Base-by-base conservation (phyloP, 1,284 basidiomycete species). In the Laetiporus sulphureus region DNA sequence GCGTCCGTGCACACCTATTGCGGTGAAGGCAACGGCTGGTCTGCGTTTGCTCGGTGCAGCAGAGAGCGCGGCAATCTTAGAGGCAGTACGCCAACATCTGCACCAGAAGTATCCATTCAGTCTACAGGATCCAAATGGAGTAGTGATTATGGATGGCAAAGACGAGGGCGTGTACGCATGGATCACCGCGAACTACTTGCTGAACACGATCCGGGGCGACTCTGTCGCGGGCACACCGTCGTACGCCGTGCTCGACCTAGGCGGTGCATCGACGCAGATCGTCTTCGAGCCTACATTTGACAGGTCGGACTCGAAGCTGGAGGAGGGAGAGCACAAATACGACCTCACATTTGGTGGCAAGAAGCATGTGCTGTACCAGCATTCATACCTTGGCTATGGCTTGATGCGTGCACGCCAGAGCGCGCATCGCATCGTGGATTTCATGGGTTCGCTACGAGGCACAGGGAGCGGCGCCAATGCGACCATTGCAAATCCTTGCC, bases 131-230 rank as follows among this genome's bases (percentile, higher is more conserved):
- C 69, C 74, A 47, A 76, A 77, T 33, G 75, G 73, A 3, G 87
- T 95, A 19, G 78, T 76, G 40, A 83, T 96, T 52, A 97, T 98
- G 95, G 93, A 98, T 54, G 95, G 95, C 15, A 86, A 83, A 55
- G 93, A 98, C 59, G 95, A 99, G 65, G 92, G 91, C 34, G 92
- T 98, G 20, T 98, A 91, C 61, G 93, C 94, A 15, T 99, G 95
- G 95, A 93, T 98, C 57, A 97, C 94, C 10, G 91, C 91, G 49
- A 99, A 99, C 66, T 98, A 97, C 65, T 72, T 95, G 25, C 69
- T 94, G 37, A 75, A 75, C 40, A 80, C 83, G 36, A 80, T 95
- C 52, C 75, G 80, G 15, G 69, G 74, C 24, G 72, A 71, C 41
- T 62, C 72, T n/a, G 63, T 66, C 2, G 50, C 64, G 24, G 65